Conservation (phyloP, 306 rosid genomes). For the Prunus padus region DNA sequence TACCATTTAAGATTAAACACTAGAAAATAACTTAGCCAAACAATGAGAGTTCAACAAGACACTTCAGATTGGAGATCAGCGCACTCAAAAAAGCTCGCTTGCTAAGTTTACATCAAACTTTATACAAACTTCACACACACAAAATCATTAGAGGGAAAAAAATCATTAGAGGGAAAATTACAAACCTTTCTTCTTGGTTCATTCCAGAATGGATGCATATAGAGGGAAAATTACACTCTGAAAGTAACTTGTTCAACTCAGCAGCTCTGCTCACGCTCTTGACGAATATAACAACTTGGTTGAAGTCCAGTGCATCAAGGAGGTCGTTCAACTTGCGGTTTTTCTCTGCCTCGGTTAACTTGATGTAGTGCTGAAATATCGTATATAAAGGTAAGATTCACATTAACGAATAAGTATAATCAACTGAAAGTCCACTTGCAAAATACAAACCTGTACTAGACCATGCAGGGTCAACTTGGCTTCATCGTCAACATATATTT, state of each 20-base stretch:
- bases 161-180: background rate
- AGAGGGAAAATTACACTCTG: conserved; percentile 97
- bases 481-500: conserved; percentile 98
- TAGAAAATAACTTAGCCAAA: background rate
- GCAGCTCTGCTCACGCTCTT: conserved; percentile 98
- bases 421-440: background rate
- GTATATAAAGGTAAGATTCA: conserved; percentile 20
- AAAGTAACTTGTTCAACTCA: conserved; percentile 90
- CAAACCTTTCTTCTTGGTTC: conserved; percentile 98
- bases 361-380: conserved; percentile 92
- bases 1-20: conserved; percentile 6
- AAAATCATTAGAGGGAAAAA: too few relatives aligned
- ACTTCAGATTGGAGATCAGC: background rate
- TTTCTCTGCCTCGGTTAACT: conserved; percentile 89
- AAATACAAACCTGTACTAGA: conserved; percentile 75
- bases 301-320: conserved; percentile 95
- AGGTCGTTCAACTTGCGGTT: conserved; percentile 96
- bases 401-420: background rate
- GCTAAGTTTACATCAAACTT: background rate
- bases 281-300: conserved; percentile 95
- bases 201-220: conserved; percentile 98
- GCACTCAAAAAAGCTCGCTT: background rate
- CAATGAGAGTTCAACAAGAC: background rate
- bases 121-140: background rate
- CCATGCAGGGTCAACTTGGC: conserved; percentile 98